Percentiles rank a stretch among this genome's conserved stretches.
Evolutionary conservation across 352 stramenopile species (phyloP).

Genomic region (Phytophthora pluvialis): DNA sequence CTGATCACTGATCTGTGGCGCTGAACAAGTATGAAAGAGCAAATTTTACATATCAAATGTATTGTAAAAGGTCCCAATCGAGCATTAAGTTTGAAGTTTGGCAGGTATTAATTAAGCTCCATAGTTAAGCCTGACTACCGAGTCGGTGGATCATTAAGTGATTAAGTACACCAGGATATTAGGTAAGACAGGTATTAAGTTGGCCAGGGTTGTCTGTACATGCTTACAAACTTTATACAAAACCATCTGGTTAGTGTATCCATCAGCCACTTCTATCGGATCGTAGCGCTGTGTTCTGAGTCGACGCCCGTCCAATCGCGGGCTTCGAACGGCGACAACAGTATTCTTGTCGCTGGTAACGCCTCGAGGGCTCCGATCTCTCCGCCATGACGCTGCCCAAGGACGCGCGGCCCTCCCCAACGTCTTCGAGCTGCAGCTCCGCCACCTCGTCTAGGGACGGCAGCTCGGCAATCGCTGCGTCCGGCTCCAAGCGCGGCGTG

Average conservation of each 20-base stretch:
- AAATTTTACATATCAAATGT: too few species aligned
- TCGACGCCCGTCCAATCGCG: constrained; percentile 26
- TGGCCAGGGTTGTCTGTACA: too few species aligned
- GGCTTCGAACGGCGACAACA: constrained; percentile 10
- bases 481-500: constrained; percentile 11
- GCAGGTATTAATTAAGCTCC: too few species aligned
- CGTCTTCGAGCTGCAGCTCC: constrained; percentile 20
- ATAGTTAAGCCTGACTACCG: too few species aligned
- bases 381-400: constrained; percentile 24
- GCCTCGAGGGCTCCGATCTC: background rate
- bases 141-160: too few species aligned
- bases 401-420: constrained; percentile 6
- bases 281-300: constrained; percentile 14
- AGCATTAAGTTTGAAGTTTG: too few species aligned
- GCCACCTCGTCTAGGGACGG: constrained; percentile 22
- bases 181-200: too few species aligned
- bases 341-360: constrained; percentile 11
- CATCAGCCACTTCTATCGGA: background rate
- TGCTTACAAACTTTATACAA: background rate
- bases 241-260: background rate
- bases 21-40: too few species aligned
- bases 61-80: too few species aligned
- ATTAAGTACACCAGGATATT: too few species aligned
- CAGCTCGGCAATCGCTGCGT: constrained; percentile 16
- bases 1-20: too few species aligned